Evolutionary conservation across 805 yeast species (phyloP).

Genomic region (Yamadazyma sp.): DNA sequence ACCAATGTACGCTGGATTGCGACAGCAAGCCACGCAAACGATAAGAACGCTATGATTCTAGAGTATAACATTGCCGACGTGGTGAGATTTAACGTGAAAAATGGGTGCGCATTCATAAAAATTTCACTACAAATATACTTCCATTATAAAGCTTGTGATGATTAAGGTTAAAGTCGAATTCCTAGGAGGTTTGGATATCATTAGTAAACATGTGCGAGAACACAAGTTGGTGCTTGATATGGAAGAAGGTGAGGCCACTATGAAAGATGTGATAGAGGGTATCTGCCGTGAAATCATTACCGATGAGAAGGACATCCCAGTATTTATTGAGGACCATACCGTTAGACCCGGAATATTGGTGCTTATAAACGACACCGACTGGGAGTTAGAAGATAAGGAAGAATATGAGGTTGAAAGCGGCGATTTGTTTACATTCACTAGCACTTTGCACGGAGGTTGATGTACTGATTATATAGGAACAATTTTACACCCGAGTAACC

Average conservation of each 20-base stretch:
- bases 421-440: constrained; percentile 82
- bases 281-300: constrained; percentile 56
- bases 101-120: neutral
- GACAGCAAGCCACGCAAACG: constrained; percentile 12
- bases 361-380: constrained; percentile 89
- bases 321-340: constrained; percentile 78
- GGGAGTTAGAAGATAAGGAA: constrained; percentile 93
- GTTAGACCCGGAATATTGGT: constrained; percentile 92
- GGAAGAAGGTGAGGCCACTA: constrained; percentile 42
- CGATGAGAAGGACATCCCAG: constrained; percentile 62
- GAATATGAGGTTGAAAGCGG: constrained; percentile 72
- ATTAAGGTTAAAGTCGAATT: constrained; percentile 44
- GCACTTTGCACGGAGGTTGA: constrained; percentile 92
- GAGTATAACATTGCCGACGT: constrained; percentile 9
- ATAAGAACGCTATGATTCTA: constrained; percentile 13
- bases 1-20: constrained; percentile 27
- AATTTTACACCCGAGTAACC: constrained; percentile 67
- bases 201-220: constrained; percentile 60
- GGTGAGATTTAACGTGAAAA: constrained; percentile 4
- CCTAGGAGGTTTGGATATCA: constrained; percentile 81
- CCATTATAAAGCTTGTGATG: neutral
- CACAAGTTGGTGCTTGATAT: constrained; percentile 48
- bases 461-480: constrained; percentile 34
- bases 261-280: constrained; percentile 54
- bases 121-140: neutral